Base-by-base conservation (phyloP, 1,139 yeast species). In the Scheffersomyces segobiensis region DNA sequence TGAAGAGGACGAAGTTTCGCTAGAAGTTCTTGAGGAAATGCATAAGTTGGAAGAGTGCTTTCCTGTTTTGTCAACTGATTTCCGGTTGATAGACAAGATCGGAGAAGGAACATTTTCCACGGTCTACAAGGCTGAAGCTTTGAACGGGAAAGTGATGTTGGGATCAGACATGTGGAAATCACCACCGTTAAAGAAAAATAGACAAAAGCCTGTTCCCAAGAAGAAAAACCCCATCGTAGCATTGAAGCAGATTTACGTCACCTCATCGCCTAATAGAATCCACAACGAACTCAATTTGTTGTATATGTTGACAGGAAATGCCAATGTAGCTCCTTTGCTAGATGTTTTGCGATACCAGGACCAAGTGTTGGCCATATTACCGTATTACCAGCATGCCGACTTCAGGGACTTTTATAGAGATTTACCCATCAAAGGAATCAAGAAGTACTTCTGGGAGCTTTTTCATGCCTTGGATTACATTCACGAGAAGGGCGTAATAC, bases 31-130 rank as follows among this genome's bases (percentile, higher is more conserved):
- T 52, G 87, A 85, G 60, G 97, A 93, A 69, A 87, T 92, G 81
- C 79, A 78, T 53, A 78, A 80, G 58, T 79, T 93, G 46, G 87
- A 85, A 62, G 80, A 77, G 52, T 80, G 88, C 47, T 92, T 93
- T 68, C 88, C 88, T 2, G 82, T 82, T 0, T 77, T 93, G 52
- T 75, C 85, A 0, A 75, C 78, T 39, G 82, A 85, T 54, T 93
- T 89, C 68, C 79, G 87, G 50, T 76, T 95, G 24, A 75, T 91
- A 47, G 96, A 91, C 66, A 91, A 93, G 70, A 91, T 93, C 63
- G 99, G 99, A 14, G 98, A 93, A 71, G 98, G 98, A 26, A 93
- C 98, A 0, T 93, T 93, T 68, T 90, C 97, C 22, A 86, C 93
- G 1, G 97, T 95, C 4, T 95, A 92, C 79, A 89, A 89, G 69